A percentile compares a stretch with the other conserved stretches of the same genome.
These are phyloP conservation scores for Setaria viridis DNA, from an alignment of 202 grass and related monocot genomes.

Conservation along the genomic window DNA sequence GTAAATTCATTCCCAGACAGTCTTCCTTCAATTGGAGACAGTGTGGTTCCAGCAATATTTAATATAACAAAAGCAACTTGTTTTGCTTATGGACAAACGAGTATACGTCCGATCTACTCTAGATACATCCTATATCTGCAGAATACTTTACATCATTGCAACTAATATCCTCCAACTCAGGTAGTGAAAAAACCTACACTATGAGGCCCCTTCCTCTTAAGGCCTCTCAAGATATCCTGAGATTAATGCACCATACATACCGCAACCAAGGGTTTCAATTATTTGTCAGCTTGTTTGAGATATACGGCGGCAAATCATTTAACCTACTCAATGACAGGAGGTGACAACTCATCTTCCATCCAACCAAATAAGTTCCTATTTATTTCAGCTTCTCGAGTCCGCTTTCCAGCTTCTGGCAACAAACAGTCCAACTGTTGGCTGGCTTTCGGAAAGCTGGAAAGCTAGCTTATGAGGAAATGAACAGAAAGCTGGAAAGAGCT, in stretches of 20 bases:
- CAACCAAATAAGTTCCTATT: too few species aligned
- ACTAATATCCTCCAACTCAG: slow-evolving; percentile 51
- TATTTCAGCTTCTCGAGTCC: too few species aligned
- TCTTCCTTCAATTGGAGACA: slow-evolving; percentile 66
- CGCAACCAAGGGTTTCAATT: slow-evolving; percentile 95
- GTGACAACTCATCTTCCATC: slow-evolving; percentile 31
- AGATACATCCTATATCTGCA: slow-evolving; percentile 37
- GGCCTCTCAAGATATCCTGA: slow-evolving; percentile 97
- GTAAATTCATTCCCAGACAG: slow-evolving; percentile 22
- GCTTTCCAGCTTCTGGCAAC: too few species aligned
- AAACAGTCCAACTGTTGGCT: too few species aligned
- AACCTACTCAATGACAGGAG: slow-evolving; percentile 96
- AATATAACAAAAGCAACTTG: slow-evolving; percentile 96
- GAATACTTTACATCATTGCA: slow-evolving; percentile 29
- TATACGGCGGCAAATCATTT: slow-evolving; percentile 96
- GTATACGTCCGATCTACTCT: slow-evolving; percentile 49
- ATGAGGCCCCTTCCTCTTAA: slow-evolving; percentile 96
- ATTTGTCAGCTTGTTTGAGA: slow-evolving; percentile 98
- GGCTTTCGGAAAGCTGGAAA: too few species aligned
- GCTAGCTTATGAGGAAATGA: too few species aligned
- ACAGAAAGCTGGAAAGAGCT: too few species aligned
- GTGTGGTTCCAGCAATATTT: slow-evolving; percentile 98
- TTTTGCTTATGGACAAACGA: slow-evolving; percentile 99
- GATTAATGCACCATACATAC: slow-evolving; percentile 92
- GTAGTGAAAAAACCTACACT: slow-evolving; percentile 98